phyloP scores from a whole-genome alignment of 768 basidiomycete species.

The Boletus pseudopeckii region DNA sequence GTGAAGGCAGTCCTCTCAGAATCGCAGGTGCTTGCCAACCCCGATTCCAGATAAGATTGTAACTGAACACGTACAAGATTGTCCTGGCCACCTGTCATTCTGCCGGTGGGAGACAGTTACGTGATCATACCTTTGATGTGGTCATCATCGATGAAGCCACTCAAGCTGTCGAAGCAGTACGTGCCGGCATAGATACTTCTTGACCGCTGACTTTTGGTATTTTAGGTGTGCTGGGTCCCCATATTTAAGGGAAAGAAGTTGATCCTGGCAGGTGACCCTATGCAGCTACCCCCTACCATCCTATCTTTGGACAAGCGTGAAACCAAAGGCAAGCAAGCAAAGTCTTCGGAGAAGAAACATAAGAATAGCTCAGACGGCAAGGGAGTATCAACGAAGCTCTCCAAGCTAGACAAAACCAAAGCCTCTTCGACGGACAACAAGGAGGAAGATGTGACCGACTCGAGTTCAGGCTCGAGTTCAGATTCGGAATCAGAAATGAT shows the following conservation, averaged over 20 bases:
- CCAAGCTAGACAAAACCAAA: background rate
- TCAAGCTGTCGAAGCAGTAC: slow-evolving; percentile 90
- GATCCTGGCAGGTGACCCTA: slow-evolving; percentile 90
- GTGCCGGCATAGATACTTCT: slow-evolving; percentile 15
- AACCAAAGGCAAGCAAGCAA: slow-evolving; percentile 23
- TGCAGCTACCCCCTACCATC: slow-evolving; percentile 94
- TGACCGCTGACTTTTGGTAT: background rate
- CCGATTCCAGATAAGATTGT: background rate
- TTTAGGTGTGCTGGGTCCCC: slow-evolving; percentile 78
- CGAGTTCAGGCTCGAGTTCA: slow-evolving; percentile 7
- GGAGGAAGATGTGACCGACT: background rate
- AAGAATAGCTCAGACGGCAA: background rate
- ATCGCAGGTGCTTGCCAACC: slow-evolving; percentile 53
- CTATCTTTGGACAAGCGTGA: slow-evolving; percentile 56
- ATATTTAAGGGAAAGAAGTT: slow-evolving; percentile 89
- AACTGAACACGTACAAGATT: slow-evolving; percentile 42
- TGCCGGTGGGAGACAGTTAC: slow-evolving; percentile 79
- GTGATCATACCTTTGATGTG: slow-evolving; percentile 80
- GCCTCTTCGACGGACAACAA: background rate
- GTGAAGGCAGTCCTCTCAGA: slow-evolving; percentile 75
- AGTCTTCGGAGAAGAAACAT: background rate
- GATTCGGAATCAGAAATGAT: slow-evolving; percentile 20
- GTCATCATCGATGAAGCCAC: slow-evolving; percentile 98
- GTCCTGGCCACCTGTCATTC: slow-evolving; percentile 95
- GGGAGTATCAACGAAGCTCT: background rate